Evolutionary conservation across 2,329 filamentous ascomycete species (phyloP).

Genomic region (Pleurostoma richardsiae): DNA sequence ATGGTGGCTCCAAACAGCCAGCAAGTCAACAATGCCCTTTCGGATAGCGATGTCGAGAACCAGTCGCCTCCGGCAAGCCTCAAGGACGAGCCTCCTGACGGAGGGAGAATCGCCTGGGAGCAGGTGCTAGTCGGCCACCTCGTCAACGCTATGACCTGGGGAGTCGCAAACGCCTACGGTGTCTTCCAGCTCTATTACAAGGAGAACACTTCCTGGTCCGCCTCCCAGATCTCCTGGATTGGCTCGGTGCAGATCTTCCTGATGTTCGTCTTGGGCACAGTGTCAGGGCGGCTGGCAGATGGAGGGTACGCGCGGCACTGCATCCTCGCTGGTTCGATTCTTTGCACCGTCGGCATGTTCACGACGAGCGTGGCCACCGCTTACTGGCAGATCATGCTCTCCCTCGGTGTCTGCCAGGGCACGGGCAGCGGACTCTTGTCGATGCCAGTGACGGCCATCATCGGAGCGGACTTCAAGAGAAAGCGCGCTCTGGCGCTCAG

Average conservation of each 20-base stretch:
- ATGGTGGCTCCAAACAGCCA: too few relatives aligned
- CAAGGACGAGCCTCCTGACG: background rate
- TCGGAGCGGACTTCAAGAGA: background rate
- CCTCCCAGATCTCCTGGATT: conserved; percentile 38
- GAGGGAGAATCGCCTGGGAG: background rate
- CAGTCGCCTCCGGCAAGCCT: background rate
- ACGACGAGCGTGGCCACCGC: conserved; percentile 35
- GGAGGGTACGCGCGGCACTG: conserved; percentile 39
- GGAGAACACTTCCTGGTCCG: conserved; percentile 23
- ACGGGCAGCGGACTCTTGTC: conserved; percentile 52
- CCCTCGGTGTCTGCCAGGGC: conserved; percentile 27
- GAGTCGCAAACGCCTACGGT: conserved; percentile 42
- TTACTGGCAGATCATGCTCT: conserved; percentile 45
- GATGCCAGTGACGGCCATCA: conserved; percentile 29
- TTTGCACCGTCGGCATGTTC: conserved; percentile 41
- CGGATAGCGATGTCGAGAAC: background rate
- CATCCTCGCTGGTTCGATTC: conserved; percentile 29
- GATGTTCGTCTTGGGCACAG: conserved; percentile 38
- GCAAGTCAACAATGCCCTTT: too few relatives aligned
- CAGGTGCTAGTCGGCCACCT: conserved; percentile 39
- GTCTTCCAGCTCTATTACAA: conserved; percentile 42
- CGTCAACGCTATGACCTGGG: conserved; percentile 45
- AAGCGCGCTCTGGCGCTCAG: conserved; percentile 1
- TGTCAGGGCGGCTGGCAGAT: conserved; percentile 43
- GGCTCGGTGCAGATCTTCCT: conserved; percentile 47